These are phyloP conservation scores for Pigoraptor vietnamica DNA, from an alignment of 78 protist species.

Conservation along the genomic window DNA sequence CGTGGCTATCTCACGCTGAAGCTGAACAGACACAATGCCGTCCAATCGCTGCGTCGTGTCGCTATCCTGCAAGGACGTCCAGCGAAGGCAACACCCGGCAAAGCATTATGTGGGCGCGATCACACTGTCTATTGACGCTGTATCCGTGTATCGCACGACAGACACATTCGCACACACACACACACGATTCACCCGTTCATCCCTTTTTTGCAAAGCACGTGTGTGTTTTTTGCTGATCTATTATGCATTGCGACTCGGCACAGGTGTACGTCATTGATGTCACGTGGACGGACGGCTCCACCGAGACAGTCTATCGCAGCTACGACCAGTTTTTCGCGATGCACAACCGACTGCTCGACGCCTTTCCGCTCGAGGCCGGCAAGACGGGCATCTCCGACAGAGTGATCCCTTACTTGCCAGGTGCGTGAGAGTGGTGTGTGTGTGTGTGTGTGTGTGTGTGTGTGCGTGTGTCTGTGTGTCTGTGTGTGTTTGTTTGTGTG, in stretches of 20 bases:
- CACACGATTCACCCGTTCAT: not conserved
- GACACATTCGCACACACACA: not conserved
- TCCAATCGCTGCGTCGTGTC: not conserved
- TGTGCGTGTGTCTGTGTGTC: too few species aligned
- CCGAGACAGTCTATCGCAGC: not conserved
- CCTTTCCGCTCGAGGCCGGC: not conserved
- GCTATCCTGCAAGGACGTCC: not conserved
- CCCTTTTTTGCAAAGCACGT: not conserved
- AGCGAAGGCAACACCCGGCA: not conserved
- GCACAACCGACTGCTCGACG: not conserved
- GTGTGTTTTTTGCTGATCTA: too few species aligned
- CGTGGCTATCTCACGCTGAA: not conserved
- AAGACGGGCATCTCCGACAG: not conserved
- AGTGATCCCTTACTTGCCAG: not conserved
- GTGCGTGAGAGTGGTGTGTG: not conserved
- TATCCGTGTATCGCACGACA: not conserved
- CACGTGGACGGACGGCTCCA: not conserved
- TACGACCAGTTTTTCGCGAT: not conserved
- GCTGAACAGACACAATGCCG: not conserved
- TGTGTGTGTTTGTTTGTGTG: too few species aligned
- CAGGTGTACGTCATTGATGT: conserved; percentile 1
- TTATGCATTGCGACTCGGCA: too few species aligned
- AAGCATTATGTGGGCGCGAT: not conserved
- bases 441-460: not conserved
- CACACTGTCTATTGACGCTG: not conserved